A percentile compares a stretch with the other conserved stretches of the same genome.
These are phyloP conservation scores for Didymella lethalis DNA, from an alignment of 2,329 filamentous ascomycete species.

Conservation along the genomic window DNA sequence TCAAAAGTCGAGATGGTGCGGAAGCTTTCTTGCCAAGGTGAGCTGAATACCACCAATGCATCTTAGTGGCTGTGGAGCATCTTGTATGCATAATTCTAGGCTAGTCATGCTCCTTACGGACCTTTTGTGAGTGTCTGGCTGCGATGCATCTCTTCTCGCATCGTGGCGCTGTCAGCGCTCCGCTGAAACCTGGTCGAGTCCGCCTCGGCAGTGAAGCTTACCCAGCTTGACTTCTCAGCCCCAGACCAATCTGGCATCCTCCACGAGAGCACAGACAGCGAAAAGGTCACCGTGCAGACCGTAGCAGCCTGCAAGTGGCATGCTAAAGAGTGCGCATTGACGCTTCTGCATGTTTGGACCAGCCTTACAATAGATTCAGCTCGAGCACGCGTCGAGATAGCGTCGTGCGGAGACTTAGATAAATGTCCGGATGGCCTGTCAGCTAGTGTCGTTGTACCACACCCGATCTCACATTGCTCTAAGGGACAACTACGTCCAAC, in stretches of 20 bases:
- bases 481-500: neutral
- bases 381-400: constrained; percentile 5
- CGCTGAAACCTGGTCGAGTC: constrained; percentile 17
- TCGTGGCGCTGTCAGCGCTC: constrained; percentile 10
- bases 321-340: constrained; percentile 3
- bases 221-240: constrained; percentile 19
- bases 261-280: constrained; percentile 6
- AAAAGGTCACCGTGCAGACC: constrained; percentile 1
- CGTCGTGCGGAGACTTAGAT: constrained; percentile 10
- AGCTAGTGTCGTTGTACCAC: constrained; percentile 1
- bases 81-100: constrained; percentile 1
- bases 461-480: neutral
- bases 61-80: constrained; percentile 18
- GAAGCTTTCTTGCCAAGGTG: constrained; percentile 17
- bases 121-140: constrained; percentile 8
- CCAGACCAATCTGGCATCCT: constrained; percentile 1
- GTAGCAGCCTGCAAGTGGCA: constrained; percentile 8
- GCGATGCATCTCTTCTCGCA: constrained; percentile 7
- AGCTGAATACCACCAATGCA: constrained; percentile 10
- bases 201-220: constrained; percentile 26
- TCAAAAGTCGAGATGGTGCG: constrained; percentile 6
- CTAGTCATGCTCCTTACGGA: constrained; percentile 10
- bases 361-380: constrained; percentile 15
- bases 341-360: constrained; percentile 7
- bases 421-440: constrained; percentile 5